Base-by-base conservation (phyloP, 179 eudicot genomes). In the Drosera spatulata region DNA sequence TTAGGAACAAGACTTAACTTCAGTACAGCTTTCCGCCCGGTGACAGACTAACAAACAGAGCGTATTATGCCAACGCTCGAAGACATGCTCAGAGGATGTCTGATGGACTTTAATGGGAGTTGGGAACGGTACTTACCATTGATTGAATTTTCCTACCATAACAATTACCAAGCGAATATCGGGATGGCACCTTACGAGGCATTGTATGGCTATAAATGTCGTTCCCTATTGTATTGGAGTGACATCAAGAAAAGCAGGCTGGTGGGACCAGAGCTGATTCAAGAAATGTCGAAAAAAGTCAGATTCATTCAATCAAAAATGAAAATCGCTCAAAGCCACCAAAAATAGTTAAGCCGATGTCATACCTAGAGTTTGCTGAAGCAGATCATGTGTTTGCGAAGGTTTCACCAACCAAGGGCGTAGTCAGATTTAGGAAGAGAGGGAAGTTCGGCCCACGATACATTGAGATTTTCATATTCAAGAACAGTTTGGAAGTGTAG, bases 341-440 rank as follows among this genome's bases (percentile, higher is more conserved):
- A 42, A 42, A 52, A 39, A 56, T 9, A 1, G 53, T 43, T 60
- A 9, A 8, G 7, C 1, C 33, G 6, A 64, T 39, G 9, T 4
- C 59, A 2, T 6, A 1, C 0, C 7, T 53, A 2, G 64, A 53
- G 14, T 59, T 66, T 37, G 3, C 44, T 6, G 55, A 52, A 1
- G 64, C 58, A 15, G 64, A 60, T n/a, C 42, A 58, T n/a, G 58
- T 59, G 6, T 51, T 50, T 14, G 41, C 59, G 4, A 66, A 66
- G 48, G 58, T 58, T 5, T 57, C 39, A 3, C 50, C 61, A 3
- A 41, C 6, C 1, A 39, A 13, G 13, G 41, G 55, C 39, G 61
- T 39, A 14, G 41, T 4, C 15, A 2, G 39, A 10, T 50, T 56
- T 50, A 50, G 49, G 8, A 48, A n/a, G 12, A 50, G 13, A 13